A percentile compares a stretch with the other conserved stretches of the same genome.
phyloP scores from a whole-genome alignment of 129 eudicot species.

The Gnaphalium uliginosum region DNA sequence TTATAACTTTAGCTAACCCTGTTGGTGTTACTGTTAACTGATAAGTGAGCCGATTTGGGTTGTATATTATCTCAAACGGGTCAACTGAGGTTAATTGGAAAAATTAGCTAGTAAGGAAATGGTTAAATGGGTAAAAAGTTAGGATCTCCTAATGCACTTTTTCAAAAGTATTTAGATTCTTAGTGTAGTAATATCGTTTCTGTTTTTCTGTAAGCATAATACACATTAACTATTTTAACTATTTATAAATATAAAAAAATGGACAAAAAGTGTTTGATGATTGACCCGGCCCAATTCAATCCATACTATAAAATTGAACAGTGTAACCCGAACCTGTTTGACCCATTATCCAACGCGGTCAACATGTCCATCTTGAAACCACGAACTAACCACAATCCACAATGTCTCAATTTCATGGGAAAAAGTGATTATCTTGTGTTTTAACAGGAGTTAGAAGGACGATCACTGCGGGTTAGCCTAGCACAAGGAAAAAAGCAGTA shows the following conservation, averaged over 20 bases:
- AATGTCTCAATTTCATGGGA: background rate
- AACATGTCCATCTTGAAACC: background rate
- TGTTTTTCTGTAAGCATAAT: no score
- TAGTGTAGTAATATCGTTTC: no score
- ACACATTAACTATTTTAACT: no score
- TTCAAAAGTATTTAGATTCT: no score
- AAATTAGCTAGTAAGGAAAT: no score
- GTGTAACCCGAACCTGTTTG: background rate
- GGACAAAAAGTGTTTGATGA: no score
- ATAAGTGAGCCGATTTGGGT: background rate
- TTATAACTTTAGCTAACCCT: background rate
- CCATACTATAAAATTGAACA: background rate
- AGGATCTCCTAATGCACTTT: no score
- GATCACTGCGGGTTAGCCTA: conserved; percentile 62
- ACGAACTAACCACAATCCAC: background rate
- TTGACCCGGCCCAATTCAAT: no score
- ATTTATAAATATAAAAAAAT: no score
- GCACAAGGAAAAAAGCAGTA: conserved; percentile 66
- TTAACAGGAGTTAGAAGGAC: conserved; percentile 83
- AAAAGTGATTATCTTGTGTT: background rate
- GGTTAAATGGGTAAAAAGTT: no score
- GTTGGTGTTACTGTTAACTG: background rate
- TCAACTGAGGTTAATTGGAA: no score
- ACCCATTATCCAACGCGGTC: background rate
- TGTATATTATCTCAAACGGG: background rate